Percentiles rank a stretch among this genome's conserved stretches.
phyloP scores from a whole-genome alignment of 2,329 filamentous ascomycete species.

The Aspergillus pseudoterreus region DNA sequence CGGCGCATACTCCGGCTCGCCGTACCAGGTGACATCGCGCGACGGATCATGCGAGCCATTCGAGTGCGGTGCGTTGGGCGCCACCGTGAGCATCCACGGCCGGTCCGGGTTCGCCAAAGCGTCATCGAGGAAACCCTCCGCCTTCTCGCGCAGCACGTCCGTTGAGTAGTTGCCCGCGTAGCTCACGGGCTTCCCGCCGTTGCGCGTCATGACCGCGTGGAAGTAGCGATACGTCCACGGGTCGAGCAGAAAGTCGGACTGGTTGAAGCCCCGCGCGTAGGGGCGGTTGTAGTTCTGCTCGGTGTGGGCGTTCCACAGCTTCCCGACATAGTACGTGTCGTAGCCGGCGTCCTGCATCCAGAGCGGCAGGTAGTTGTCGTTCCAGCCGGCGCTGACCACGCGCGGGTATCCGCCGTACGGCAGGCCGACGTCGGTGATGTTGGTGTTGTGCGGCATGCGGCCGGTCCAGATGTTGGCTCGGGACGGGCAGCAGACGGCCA shows the following conservation, averaged over 20 bases:
- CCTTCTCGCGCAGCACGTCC: constrained; percentile 57
- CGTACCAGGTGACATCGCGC: constrained; percentile 19
- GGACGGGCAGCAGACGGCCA: constrained; percentile 63
- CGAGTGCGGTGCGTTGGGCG: constrained; percentile 63
- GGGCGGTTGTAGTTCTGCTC: constrained; percentile 60
- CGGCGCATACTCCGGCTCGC: constrained; percentile 38
- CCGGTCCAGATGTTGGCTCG: constrained; percentile 63
- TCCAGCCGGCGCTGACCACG: constrained; percentile 61
- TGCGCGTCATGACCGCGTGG: constrained; percentile 59
- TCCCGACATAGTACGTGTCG: constrained; percentile 67
- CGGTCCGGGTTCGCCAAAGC: constrained; percentile 46
- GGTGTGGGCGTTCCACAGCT: constrained; percentile 65
- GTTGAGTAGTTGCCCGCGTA: constrained; percentile 53
- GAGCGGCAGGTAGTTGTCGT: constrained; percentile 64
- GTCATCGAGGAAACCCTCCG: constrained; percentile 57
- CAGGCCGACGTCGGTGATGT: constrained; percentile 53
- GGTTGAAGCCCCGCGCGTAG: constrained; percentile 57
- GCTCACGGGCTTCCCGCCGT: constrained; percentile 51
- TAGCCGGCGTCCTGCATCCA: constrained; percentile 69
- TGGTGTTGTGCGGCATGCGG: constrained; percentile 64
- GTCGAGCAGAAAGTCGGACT: constrained; percentile 59
- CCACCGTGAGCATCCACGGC: constrained; percentile 64
- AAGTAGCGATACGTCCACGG: constrained; percentile 65
- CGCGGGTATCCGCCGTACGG: constrained; percentile 55
- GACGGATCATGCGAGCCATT: constrained; percentile 32